Conservation (phyloP, 2,329 filamentous ascomycete genomes). For the Thelonectria discophora region DNA sequence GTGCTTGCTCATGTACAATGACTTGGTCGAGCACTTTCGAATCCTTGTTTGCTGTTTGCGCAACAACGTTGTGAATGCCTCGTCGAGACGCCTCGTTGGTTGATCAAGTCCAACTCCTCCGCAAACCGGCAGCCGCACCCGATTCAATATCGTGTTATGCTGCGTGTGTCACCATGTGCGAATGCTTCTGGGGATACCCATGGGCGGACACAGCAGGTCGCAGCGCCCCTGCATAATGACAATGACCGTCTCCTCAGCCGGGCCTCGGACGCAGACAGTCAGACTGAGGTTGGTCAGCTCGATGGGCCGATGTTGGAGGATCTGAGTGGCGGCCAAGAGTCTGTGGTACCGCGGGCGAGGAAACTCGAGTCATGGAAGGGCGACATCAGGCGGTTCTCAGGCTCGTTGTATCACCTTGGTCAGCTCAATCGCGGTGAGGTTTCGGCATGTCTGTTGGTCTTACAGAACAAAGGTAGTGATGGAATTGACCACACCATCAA, state of each 20-base stretch:
- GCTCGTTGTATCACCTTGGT: not conserved
- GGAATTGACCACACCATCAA: not conserved
- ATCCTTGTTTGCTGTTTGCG: not conserved
- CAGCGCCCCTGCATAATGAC: slow-evolving; percentile 2
- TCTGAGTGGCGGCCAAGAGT: slow-evolving; percentile 7
- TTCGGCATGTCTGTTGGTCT: not conserved
- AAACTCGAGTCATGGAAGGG: not conserved
- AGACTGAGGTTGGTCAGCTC: not conserved
- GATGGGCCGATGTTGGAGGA: not conserved
- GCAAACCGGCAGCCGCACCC: not conserved
- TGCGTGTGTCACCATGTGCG: slow-evolving; percentile 4
- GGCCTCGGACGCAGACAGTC: no score
- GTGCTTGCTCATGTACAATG: not conserved
- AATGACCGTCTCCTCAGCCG: no score
- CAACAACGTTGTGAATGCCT: not conserved
- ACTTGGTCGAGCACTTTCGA: not conserved
- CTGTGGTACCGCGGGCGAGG: not conserved
- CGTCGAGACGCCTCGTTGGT: not conserved
- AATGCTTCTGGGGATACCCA: slow-evolving; percentile 7
- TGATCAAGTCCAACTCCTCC: slow-evolving; percentile 4
- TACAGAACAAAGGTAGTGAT: not conserved
- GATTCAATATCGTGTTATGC: not conserved
- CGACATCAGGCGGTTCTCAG: not conserved
- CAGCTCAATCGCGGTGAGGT: not conserved
- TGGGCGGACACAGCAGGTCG: not conserved